Percentiles rank a stretch among this genome's conserved stretches.
phyloP scores from a whole-genome alignment of 2,329 filamentous ascomycete species.

The Fusarium protoensiforme region DNA sequence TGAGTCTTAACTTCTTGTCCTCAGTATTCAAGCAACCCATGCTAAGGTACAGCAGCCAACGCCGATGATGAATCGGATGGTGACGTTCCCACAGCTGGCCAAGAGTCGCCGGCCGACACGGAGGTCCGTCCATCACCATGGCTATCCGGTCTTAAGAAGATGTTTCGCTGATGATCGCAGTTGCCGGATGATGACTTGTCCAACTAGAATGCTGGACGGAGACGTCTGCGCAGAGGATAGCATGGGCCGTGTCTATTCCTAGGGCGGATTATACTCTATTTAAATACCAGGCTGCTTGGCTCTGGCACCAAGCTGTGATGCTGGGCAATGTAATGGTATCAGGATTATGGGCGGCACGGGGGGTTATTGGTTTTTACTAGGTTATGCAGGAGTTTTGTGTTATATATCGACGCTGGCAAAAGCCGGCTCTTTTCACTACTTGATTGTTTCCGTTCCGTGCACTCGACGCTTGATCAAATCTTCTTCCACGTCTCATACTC shows the following conservation, averaged over 20 bases:
- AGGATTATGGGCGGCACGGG: slow-evolving; percentile 8
- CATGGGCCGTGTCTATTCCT: not conserved
- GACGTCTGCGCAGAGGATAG: not conserved
- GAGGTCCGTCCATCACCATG: slow-evolving; percentile 44
- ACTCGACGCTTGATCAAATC: slow-evolving; percentile 55
- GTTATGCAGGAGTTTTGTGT: slow-evolving; percentile 27
- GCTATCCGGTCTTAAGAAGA: slow-evolving; percentile 33
- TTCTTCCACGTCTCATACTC: slow-evolving; percentile 83
- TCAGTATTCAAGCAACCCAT: not conserved
- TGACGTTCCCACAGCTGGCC: slow-evolving; percentile 5
- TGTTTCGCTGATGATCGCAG: slow-evolving; percentile 44
- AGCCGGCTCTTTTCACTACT: slow-evolving; percentile 23
- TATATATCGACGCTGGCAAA: slow-evolving; percentile 14
- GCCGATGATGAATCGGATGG: slow-evolving; percentile 34
- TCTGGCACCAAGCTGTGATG: not conserved
- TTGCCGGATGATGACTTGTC: slow-evolving; percentile 35
- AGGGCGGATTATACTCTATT: not conserved
- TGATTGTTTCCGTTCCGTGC: not conserved
- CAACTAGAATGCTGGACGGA: slow-evolving; percentile 6
- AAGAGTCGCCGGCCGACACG: slow-evolving; percentile 29
- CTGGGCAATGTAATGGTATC: not conserved
- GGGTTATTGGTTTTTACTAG: slow-evolving; percentile 8
- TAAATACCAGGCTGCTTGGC: slow-evolving; percentile 1
- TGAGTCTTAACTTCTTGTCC: not conserved
- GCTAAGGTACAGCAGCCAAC: slow-evolving; percentile 21